Evolutionary conservation across 2,329 filamentous ascomycete genomes (phyloP).

Genomic region (Elsinoe batatas): DNA sequence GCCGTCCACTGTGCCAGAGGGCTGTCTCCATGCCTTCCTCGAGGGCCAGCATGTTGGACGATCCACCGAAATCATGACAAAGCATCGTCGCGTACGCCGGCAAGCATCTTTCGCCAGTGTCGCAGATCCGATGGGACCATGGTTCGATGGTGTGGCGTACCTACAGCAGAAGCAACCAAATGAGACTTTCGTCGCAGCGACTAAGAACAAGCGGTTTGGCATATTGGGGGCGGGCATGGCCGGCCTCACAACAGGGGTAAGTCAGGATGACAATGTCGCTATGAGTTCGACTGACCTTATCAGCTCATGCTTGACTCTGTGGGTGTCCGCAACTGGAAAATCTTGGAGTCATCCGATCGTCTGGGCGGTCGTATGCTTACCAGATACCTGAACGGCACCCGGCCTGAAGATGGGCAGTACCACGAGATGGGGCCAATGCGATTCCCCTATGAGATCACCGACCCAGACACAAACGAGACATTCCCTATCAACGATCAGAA

Average conservation of each 20-base stretch:
- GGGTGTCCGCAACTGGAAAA: slow-evolving; percentile 51
- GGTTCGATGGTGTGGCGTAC: slow-evolving; percentile 56
- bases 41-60: slow-evolving; percentile 32
- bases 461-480: slow-evolving; percentile 42
- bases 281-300: neutral
- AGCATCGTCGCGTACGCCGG: slow-evolving; percentile 26
- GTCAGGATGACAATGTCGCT: neutral
- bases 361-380: slow-evolving; percentile 57
- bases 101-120: slow-evolving; percentile 37
- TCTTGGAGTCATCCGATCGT: slow-evolving; percentile 51
- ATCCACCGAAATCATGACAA: slow-evolving; percentile 33
- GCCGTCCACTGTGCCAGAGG: slow-evolving; percentile 30
- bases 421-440: slow-evolving; percentile 60
- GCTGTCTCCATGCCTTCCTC: slow-evolving; percentile 39
- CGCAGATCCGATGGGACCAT: slow-evolving; percentile 48
- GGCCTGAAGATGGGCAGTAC: slow-evolving; percentile 54
- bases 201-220: slow-evolving; percentile 50
- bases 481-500: slow-evolving; percentile 52
- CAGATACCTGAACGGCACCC: slow-evolving; percentile 49
- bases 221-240: slow-evolving; percentile 59
- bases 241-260: slow-evolving; percentile 50
- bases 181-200: slow-evolving; percentile 42
- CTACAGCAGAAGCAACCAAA: slow-evolving; percentile 46
- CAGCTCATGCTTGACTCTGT: slow-evolving; percentile 38
- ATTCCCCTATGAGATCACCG: slow-evolving; percentile 46